These are phyloP conservation scores for Fusarium oxysporum DNA, from an alignment of 2,329 filamentous ascomycete species.

Conservation along the genomic window DNA sequence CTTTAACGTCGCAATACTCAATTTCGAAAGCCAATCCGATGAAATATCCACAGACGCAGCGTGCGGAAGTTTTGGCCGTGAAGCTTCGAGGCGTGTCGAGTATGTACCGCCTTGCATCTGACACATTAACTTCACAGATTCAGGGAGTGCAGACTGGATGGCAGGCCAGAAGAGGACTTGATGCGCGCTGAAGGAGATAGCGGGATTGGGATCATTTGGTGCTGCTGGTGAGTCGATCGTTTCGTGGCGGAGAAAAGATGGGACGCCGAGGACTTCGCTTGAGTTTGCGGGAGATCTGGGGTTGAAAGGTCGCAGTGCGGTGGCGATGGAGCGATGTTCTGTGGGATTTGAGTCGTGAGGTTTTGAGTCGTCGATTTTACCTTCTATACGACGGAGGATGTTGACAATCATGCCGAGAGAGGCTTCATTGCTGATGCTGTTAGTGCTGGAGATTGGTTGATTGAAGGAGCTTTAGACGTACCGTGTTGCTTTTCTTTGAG, in stretches of 20 bases:
- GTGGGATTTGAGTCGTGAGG: neutral
- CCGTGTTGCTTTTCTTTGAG: slow-evolving; percentile 28
- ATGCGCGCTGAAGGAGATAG: slow-evolving; percentile 24
- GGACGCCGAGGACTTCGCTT: slow-evolving; percentile 28
- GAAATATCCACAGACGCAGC: neutral
- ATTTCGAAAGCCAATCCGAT: neutral
- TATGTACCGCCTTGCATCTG: slow-evolving; percentile 27
- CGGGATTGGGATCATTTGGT: slow-evolving; percentile 3
- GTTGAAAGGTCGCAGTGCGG: slow-evolving; percentile 1
- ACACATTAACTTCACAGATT: slow-evolving; percentile 25
- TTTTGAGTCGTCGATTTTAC: slow-evolving; percentile 30
- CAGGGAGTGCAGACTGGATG: neutral
- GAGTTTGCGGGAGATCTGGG: slow-evolving; percentile 29
- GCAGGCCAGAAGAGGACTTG: slow-evolving; percentile 31
- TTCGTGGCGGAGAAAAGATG: slow-evolving; percentile 10
- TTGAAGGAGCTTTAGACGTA: fast-evolving
- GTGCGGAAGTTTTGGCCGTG: slow-evolving; percentile 9
- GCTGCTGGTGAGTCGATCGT: slow-evolving; percentile 13
- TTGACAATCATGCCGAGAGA: slow-evolving; percentile 37
- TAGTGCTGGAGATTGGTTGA: neutral
- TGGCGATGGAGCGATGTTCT: neutral
- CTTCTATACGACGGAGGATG: slow-evolving; percentile 35
- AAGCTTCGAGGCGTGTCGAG: slow-evolving; percentile 16
- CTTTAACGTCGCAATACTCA: slow-evolving; percentile 25
- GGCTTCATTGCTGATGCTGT: slow-evolving; percentile 21